Conservation (phyloP, 768 basidiomycete genomes). For the Termitomyces titanicus region DNA sequence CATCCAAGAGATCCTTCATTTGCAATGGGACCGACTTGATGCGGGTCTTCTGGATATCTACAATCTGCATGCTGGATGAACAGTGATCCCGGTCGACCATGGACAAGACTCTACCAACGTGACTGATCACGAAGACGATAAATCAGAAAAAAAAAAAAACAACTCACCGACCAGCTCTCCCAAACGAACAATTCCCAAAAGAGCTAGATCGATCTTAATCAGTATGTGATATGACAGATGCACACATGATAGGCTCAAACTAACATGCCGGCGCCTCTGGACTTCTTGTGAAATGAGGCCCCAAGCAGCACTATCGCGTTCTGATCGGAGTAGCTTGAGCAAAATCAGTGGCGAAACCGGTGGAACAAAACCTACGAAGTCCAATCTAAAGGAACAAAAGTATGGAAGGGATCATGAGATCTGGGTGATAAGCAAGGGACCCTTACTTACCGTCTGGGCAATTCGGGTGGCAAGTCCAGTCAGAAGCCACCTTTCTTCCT, state of each 20-base stretch:
- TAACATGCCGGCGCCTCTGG: constrained; percentile 38
- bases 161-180: constrained; percentile 46
- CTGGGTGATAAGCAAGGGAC: constrained; percentile 14
- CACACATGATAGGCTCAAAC: not conserved
- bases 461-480: constrained; percentile 40
- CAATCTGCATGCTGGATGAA: constrained; percentile 48
- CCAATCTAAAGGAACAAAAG: constrained; percentile 34
- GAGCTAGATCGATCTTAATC: constrained; percentile 21
- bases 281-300: constrained; percentile 41
- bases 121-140: not conserved
- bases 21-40: constrained; percentile 23
- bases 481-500: constrained; percentile 47
- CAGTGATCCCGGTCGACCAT: constrained; percentile 47
- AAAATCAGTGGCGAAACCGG: not conserved
- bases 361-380: constrained; percentile 35
- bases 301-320: constrained; percentile 49
- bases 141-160: not conserved
- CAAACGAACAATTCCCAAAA: constrained; percentile 54
- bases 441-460: constrained; percentile 37
- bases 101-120: constrained; percentile 37
- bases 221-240: not conserved
- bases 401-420: not conserved
- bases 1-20: constrained; percentile 40
- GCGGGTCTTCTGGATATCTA: constrained; percentile 44
- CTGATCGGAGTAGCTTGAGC: constrained; percentile 23